Evolutionary conservation across 306 rosid genomes (phyloP).

Genomic region (Cyclanthera cordifolia): DNA sequence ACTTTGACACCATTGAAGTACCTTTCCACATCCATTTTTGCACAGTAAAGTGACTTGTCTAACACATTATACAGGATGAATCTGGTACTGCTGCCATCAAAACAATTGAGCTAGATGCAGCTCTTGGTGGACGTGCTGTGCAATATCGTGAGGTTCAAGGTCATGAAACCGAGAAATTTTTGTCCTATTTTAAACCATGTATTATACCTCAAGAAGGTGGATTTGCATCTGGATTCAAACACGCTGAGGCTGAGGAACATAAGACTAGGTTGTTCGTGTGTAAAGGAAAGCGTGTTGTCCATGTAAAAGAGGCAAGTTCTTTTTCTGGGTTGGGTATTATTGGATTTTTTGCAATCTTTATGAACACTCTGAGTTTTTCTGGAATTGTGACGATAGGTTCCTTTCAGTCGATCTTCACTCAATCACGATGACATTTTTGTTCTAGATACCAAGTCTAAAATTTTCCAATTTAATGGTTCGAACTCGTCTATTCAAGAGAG

Average conservation of each 20-base stretch:
- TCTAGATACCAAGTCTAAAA: constrained; percentile 82
- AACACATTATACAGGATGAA: constrained; percentile 88
- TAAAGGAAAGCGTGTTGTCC: constrained; percentile 89
- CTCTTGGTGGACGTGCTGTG: constrained; percentile 97
- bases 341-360: constrained; percentile 6
- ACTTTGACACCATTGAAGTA: background rate
- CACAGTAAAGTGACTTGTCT: too few relatives aligned
- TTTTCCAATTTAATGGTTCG: constrained; percentile 91
- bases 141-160: constrained; percentile 98
- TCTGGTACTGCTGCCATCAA: constrained; percentile 93
- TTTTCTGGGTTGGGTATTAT: constrained; percentile 12
- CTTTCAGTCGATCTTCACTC: constrained; percentile 79
- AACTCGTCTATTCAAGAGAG: constrained; percentile 97
- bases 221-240: constrained; percentile 80
- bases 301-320: constrained; percentile 90
- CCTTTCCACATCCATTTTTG: constrained; percentile 9
- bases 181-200: constrained; percentile 88
- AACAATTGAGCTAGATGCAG: constrained; percentile 91
- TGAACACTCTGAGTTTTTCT: constrained; percentile 3
- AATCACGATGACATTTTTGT: constrained; percentile 86
- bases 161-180: constrained; percentile 80
- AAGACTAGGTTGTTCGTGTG: constrained; percentile 58
- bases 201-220: constrained; percentile 98
- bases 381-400: constrained; percentile 42
- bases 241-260: constrained; percentile 80